Evolutionary conservation across 2,329 filamentous ascomycete genomes (phyloP), one percentile per base, ranked within the genome.

Genomic region (Talaromyces sp.): DNA sequence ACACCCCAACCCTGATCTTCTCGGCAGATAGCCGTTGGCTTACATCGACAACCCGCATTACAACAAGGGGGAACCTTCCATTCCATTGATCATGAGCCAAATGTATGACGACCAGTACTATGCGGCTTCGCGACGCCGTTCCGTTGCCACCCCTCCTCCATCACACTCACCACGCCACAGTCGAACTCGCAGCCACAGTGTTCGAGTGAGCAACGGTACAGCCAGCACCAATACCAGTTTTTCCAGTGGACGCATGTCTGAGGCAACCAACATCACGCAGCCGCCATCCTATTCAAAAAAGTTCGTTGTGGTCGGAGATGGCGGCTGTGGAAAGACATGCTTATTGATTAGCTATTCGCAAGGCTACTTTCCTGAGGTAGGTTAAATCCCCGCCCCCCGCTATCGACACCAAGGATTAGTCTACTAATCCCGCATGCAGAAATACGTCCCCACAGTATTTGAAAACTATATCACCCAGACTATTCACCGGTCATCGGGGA

Each of bases 381-480:
- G 82, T 60, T 35, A 44, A 33, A 45, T 20, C 8, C 24, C 35
- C 40, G 24, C 10, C 35, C 10, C 32, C 29, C 32, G 13, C 14
- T 9, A 42, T 16, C 29, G n/a, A 16, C 3, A 17, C 27, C 22
- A 32, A 30, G 24, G 29, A 32, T 30, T 24, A 24, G 17, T 29
- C 17, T 14, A 45, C 37, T 43, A 14, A 43, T 42, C 39, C 13
- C 14, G 3, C 13, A 13, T 19, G 20, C 44, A 99, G 94, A 97
- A 97, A 97, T 99, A 99, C 68, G 94, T 99, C 36, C 94, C 94
- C 3, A 99, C 94, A 2, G 94, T 99, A 47, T 99, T 99, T 74
- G 94, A 99, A 72, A 99, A 99, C 80, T 99, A 99, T 84, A 97
- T 99, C 77, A 97, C 94, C 49, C 93, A 96, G 74, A 95, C 93